Evolutionary conservation across 768 basidiomycete species (phyloP).

Genomic region (Rhodotorula taiwanensis): DNA sequence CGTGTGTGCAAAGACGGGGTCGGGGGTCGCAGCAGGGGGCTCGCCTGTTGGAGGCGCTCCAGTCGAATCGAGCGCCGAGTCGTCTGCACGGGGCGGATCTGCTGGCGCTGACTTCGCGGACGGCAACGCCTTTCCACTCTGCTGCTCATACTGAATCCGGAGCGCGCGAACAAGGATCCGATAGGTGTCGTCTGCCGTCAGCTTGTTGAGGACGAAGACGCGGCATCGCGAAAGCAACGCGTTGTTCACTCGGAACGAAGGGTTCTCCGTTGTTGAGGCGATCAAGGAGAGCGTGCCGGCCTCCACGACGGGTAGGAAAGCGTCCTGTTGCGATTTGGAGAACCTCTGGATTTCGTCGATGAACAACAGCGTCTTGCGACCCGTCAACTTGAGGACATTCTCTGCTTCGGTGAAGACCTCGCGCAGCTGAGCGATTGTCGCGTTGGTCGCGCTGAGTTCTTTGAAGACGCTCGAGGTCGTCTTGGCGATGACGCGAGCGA

Average conservation of each 20-base stretch:
- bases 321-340: slow-evolving; percentile 59
- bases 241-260: slow-evolving; percentile 55
- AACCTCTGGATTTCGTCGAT: slow-evolving; percentile 73
- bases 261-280: slow-evolving; percentile 76
- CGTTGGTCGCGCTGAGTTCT: slow-evolving; percentile 47
- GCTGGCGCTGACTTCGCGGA: neutral
- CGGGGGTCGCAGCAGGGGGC: neutral
- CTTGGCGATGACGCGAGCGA: slow-evolving; percentile 60
- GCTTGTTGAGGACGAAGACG: slow-evolving; percentile 65
- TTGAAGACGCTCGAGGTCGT: slow-evolving; percentile 59
- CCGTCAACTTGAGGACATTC: slow-evolving; percentile 57
- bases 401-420: slow-evolving; percentile 71
- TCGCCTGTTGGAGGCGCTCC: neutral
- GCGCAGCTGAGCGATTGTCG: slow-evolving; percentile 60
- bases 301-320: slow-evolving; percentile 71
- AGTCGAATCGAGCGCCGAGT: neutral
- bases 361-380: slow-evolving; percentile 64
- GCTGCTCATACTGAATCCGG: slow-evolving; percentile 4
- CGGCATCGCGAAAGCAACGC: slow-evolving; percentile 47
- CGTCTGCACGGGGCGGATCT: no score
- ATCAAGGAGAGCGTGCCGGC: slow-evolving; percentile 63
- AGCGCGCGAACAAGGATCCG: slow-evolving; percentile 56
- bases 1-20: slow-evolving; percentile 29
- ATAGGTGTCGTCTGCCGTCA: slow-evolving; percentile 59
- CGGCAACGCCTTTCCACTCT: neutral